Evolutionary conservation across 2,329 filamentous ascomycete species (phyloP).

Genomic region (Coniochaeta sp.): DNA sequence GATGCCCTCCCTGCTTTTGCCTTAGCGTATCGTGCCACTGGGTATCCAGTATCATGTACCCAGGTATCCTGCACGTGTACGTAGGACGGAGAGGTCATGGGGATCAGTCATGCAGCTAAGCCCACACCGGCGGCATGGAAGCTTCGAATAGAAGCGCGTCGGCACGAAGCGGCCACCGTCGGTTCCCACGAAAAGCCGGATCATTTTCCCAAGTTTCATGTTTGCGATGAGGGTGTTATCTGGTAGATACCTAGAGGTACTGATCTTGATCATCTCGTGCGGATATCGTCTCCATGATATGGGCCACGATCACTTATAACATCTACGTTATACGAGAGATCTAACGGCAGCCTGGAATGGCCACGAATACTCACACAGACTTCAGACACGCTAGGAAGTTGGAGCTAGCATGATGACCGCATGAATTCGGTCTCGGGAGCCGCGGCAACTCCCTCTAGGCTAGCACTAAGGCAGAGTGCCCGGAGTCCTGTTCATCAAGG

Average conservation of each 20-base stretch:
- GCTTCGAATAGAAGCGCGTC: slow-evolving; percentile 1
- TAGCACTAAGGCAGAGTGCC: background rate
- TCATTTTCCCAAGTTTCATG: background rate
- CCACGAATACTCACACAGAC: background rate
- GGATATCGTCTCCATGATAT: background rate
- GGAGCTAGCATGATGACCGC: background rate
- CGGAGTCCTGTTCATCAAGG: background rate
- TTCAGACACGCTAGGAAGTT: background rate
- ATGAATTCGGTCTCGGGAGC: background rate
- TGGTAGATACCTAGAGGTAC: background rate
- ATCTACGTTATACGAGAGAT: background rate
- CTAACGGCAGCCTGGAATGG: background rate
- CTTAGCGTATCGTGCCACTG: background rate
- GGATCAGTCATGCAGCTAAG: slow-evolving; percentile 1
- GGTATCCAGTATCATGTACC: background rate
- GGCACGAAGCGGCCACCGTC: slow-evolving; percentile 4
- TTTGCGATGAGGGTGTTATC: background rate
- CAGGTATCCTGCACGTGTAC: background rate
- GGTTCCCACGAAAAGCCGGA: background rate
- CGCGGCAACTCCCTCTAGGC: background rate
- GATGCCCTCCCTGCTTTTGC: background rate
- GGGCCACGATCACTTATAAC: too few relatives aligned
- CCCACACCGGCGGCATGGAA: background rate
- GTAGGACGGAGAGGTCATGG: slow-evolving; percentile 2
- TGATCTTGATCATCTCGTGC: background rate